phyloP scores from a whole-genome alignment of 805 yeast species.

The Nakazawaea molendinolei region DNA sequence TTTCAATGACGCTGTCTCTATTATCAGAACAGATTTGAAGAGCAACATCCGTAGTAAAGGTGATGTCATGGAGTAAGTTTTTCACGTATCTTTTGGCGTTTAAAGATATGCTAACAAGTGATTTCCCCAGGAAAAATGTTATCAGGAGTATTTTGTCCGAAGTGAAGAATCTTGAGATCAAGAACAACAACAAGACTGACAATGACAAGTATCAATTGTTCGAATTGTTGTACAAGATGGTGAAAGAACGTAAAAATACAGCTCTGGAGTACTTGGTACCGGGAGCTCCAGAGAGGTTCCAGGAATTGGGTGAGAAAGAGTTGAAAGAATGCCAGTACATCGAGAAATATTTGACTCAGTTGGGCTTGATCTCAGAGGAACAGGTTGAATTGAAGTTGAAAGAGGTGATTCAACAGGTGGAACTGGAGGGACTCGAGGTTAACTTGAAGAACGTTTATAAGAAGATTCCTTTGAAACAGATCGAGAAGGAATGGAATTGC shows the following conservation, averaged over 20 bases:
- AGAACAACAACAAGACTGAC: conserved; percentile 18
- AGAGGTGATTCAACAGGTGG: conserved; percentile 22
- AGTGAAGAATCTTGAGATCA: conserved; percentile 32
- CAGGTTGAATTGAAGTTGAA: conserved; percentile 26
- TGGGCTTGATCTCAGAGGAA: conserved; percentile 31
- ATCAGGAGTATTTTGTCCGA: conserved; percentile 32
- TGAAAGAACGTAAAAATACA: conserved; percentile 32
- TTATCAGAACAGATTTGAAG: conserved; percentile 27
- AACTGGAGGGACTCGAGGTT: conserved; percentile 18
- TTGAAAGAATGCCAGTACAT: conserved; percentile 30
- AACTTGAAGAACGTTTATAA: conserved; percentile 21
- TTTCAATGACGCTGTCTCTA: conserved; percentile 20
- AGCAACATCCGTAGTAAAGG: conserved; percentile 26
- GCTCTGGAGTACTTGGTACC: conserved; percentile 30
- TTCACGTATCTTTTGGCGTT: background rate
- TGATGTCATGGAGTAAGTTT: conserved; percentile 22
- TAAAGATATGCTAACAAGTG: background rate
- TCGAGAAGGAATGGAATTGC: conserved; percentile 30
- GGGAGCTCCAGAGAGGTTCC: conserved; percentile 34
- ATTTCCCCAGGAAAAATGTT: conserved; percentile 26
- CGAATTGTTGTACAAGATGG: conserved; percentile 29
- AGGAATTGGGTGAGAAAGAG: conserved; percentile 30
- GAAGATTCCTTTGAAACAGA: conserved; percentile 27
- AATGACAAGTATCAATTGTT: conserved; percentile 26
- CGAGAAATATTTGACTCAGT: conserved; percentile 22